A percentile compares a stretch with the other conserved stretches of the same genome.
Conservation (phyloP, 1,284 basidiomycete species). For the Fomitopsis pinicola region DNA sequence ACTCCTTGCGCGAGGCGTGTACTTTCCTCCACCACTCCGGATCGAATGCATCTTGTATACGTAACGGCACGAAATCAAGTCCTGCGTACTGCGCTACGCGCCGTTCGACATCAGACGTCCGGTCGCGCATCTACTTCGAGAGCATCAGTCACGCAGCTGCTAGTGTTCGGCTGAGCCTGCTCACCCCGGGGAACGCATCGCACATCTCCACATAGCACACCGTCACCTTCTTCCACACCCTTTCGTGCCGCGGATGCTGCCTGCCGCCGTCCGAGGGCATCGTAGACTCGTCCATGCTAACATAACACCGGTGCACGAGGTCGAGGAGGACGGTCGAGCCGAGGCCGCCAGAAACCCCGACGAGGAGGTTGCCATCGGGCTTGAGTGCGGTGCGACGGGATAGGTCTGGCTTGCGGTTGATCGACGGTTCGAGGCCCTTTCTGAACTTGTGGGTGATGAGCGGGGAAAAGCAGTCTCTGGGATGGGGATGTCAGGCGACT, state of each 20-base stretch:
- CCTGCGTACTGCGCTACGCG: conserved; percentile 44
- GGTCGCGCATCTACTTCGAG: conserved; percentile 46
- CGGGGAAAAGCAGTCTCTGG: conserved; percentile 64
- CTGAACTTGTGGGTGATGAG: conserved; percentile 62
- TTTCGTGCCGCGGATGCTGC: conserved; percentile 59
- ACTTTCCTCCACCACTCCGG: conserved; percentile 57
- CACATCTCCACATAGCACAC: conserved; percentile 72
- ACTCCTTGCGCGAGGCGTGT: conserved; percentile 25
- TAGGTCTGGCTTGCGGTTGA: conserved; percentile 51
- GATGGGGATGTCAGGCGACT: background rate
- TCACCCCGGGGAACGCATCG: conserved; percentile 55
- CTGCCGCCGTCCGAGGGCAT: conserved; percentile 47
- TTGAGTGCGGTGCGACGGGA: conserved; percentile 49
- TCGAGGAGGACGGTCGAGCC: conserved; percentile 72
- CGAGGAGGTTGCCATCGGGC: conserved; percentile 59
- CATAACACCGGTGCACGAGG: conserved; percentile 59
- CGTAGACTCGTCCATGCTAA: conserved; percentile 30
- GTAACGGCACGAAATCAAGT: conserved; percentile 56
- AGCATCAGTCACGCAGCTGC: conserved; percentile 4
- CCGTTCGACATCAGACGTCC: conserved; percentile 44
- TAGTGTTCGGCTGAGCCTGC: conserved; percentile 13
- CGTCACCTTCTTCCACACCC: conserved; percentile 56
- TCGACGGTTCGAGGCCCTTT: conserved; percentile 55
- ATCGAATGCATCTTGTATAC: conserved; percentile 72
- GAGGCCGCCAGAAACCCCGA: conserved; percentile 72